Base-by-base conservation (phyloP, 1,284 basidiomycete species). In the Cutaneotrichosporon sp. region DNA sequence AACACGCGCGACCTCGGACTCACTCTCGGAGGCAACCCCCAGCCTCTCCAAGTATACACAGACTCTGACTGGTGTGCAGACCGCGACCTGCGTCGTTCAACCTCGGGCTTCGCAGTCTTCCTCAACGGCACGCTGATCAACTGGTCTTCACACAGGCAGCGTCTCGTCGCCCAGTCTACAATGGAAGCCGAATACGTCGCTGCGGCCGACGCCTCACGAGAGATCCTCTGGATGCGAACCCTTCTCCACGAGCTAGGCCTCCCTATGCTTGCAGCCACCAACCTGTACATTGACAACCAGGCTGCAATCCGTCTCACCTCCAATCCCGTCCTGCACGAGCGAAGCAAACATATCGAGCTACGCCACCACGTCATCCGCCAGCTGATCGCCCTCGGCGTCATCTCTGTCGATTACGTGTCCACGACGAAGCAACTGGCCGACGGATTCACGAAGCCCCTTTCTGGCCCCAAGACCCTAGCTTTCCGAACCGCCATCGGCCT, bases 321-420 rank as follows among this genome's bases (percentile, higher is more conserved):
- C 7, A 80, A 82, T 60, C 72, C 78, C 0, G 70, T 73, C 3
- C 65, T 64, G 5, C 77, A 82, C 47, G 55, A 70, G 0, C 68
- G 74, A 0, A 72, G 75, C 13, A 85, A 84, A 67, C 84, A 85
- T 62, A 83, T 85, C 50, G 76, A 82, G 46, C 72, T 84, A 16
- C 63, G 66, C 1, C 73, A 81, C 58, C 83, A 84, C 59, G 82
- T 74, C 40, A 72, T 85, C 18, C 75, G 81, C 0, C 80, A 84
- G 50, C 38, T 21, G 0, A 49, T 64, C 10, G 38, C 1, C 6
- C 9, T 10, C 18, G 26, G 26, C n/a, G 36, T 2, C 5, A 58
- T 59, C 49, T 10, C 7, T 22, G 21, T 62, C 9, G 13, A 21
- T 1, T n/a, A 59, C 16, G 26, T 62, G n/a, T 16, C 30, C 18